phyloP scores from a whole-genome alignment of 2,329 filamentous ascomycete genomes.

The Penicillium sp. region DNA sequence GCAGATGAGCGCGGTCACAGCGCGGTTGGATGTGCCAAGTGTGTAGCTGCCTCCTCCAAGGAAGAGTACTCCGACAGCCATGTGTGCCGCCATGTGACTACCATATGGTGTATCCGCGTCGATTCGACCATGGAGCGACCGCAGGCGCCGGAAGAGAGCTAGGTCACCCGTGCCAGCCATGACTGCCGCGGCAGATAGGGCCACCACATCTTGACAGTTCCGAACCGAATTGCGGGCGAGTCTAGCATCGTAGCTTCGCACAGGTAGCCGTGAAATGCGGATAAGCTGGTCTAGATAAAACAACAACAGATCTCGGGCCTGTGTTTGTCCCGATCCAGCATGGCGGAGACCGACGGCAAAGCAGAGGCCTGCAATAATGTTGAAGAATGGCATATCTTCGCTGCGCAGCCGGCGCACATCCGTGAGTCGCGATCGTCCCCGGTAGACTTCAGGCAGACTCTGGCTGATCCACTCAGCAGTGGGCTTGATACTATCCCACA shows the following conservation, averaged over 20 bases:
- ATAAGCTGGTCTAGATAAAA: slow-evolving; percentile 85
- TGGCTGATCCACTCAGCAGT: slow-evolving; percentile 71
- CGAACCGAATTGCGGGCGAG: slow-evolving; percentile 78
- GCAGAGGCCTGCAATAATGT: slow-evolving; percentile 85
- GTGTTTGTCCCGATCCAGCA: slow-evolving; percentile 68
- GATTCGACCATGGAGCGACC: slow-evolving; percentile 82
- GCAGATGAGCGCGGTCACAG: slow-evolving; percentile 80
- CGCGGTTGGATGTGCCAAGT: slow-evolving; percentile 82
- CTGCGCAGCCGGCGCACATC: slow-evolving; percentile 66
- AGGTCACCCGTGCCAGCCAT: slow-evolving; percentile 97
- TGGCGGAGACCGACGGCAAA: slow-evolving; percentile 73
- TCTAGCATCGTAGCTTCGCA: slow-evolving; percentile 74
- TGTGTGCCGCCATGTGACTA: slow-evolving; percentile 87
- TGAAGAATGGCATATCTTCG: slow-evolving; percentile 86
- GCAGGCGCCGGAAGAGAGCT: slow-evolving; percentile 76
- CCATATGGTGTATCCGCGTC: slow-evolving; percentile 85
- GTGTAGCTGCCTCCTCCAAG: slow-evolving; percentile 90
- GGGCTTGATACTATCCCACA: slow-evolving; percentile 82
- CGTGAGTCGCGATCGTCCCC: slow-evolving; percentile 59
- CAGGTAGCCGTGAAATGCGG: slow-evolving; percentile 66
- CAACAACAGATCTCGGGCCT: slow-evolving; percentile 77
- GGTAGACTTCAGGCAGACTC: slow-evolving; percentile 72
- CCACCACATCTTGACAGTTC: slow-evolving; percentile 87
- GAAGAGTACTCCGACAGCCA: slow-evolving; percentile 88
- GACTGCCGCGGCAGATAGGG: slow-evolving; percentile 77